phyloP scores from a whole-genome alignment of 192 early-diverging fungal genomes.

The Umbelopsis isabellina region DNA sequence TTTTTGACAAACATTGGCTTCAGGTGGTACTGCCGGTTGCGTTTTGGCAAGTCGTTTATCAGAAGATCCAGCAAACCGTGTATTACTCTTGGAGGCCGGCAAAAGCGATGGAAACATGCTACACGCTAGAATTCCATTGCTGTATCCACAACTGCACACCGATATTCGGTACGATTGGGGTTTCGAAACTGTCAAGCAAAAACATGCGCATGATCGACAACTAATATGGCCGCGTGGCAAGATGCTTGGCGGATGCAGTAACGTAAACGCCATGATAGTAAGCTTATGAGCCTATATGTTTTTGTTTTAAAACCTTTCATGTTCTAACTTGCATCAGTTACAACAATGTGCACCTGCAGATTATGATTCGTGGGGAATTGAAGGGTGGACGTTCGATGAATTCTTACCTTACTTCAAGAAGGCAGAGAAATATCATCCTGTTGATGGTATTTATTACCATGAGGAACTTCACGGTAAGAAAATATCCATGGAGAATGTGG shows the following conservation, averaged over 20 bases:
- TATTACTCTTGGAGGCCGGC: neutral
- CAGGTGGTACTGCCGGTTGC: slow-evolving; percentile 3
- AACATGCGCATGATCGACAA: slow-evolving; percentile 11
- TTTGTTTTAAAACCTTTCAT: no score
- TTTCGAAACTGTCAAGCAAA: slow-evolving; percentile 2
- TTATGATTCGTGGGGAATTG: slow-evolving; percentile 6
- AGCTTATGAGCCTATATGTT: neutral
- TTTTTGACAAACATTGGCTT: neutral
- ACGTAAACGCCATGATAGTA: slow-evolving; percentile 17
- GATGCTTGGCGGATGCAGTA: slow-evolving; percentile 9
- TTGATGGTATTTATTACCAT: neutral
- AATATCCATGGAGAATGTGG: no score
- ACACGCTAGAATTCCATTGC: neutral
- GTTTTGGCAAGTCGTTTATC: slow-evolving; percentile 6
- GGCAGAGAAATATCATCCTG: slow-evolving; percentile 3
- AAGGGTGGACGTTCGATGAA: slow-evolving; percentile 1
- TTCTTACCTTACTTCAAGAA: slow-evolving; percentile 7
- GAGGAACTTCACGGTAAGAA: slow-evolving; percentile 18
- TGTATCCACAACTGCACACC: neutral
- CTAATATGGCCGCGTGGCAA: slow-evolving; percentile 13
- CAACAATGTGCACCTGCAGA: slow-evolving; percentile 16
- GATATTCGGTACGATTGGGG: slow-evolving; percentile 8
- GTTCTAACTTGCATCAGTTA: neutral
- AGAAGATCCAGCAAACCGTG: neutral
- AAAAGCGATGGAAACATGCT: slow-evolving; percentile 1